These are phyloP conservation scores for Podila minutissima DNA, from an alignment of 192 early-diverging fungal genomes.

Conservation along the genomic window DNA sequence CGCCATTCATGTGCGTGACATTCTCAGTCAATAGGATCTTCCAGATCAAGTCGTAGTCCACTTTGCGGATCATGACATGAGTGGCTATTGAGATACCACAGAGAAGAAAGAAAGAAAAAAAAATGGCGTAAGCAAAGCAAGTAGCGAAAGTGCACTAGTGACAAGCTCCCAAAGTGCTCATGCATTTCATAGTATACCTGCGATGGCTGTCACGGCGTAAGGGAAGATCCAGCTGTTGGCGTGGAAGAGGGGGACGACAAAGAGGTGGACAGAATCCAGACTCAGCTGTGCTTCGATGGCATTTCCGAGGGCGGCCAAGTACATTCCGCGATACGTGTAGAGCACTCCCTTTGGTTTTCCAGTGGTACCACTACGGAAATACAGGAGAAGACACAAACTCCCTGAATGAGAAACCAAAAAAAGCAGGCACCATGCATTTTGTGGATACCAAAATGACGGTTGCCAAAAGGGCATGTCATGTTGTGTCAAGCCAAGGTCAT, in stretches of 20 bases:
- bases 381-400: neutral
- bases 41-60: constrained; percentile 69
- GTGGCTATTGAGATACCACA: constrained; percentile 35
- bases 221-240: constrained; percentile 56
- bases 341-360: constrained; percentile 67
- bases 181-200: constrained; percentile 16
- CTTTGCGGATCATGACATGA: constrained; percentile 62
- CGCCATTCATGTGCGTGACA: constrained; percentile 67
- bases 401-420: neutral
- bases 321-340: constrained; percentile 64
- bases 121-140: constrained; percentile 7
- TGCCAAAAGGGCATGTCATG: neutral
- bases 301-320: constrained; percentile 58
- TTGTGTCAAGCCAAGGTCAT: neutral
- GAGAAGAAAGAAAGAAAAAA: constrained; percentile 35
- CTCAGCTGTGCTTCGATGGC: constrained; percentile 55
- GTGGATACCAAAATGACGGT: neutral
- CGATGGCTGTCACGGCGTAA: constrained; percentile 41
- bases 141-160: neutral
- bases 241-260: constrained; percentile 68
- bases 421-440: neutral
- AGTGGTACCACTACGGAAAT: constrained; percentile 56
- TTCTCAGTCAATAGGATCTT: constrained; percentile 50
- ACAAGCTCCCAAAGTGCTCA: constrained; percentile 21
- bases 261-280: constrained; percentile 60